Evolutionary conservation across 805 yeast genomes (phyloP), one percentile per base, ranked within the genome.

Genomic region (Debaryomyces castellii): DNA sequence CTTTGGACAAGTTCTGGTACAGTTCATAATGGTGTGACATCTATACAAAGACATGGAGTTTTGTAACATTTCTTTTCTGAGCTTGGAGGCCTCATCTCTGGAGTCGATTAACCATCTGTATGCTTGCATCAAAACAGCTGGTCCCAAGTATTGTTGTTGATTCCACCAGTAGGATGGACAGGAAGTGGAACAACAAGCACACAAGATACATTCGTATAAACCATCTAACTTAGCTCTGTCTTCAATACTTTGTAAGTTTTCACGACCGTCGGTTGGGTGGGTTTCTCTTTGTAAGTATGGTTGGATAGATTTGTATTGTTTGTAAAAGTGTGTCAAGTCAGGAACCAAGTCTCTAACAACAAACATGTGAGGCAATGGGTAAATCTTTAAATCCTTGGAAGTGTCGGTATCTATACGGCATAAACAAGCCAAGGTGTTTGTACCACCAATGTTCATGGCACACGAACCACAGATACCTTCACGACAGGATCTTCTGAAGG

Each of bases 91-190:
- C 70, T 89, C 85, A 73, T 94, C 99, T 77, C 99, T 86, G 36
- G 96, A 86, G 72, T 94, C 99, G 51, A 90, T 82, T 78, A 94
- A 83, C 99, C 99, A 94, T 78, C 99, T 86, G 81, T 84, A 94
- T 45, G 98, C 97, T 79, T 94, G 99, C 97, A 94, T 88, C 69
- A 94, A 81, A 45, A 94, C 98, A 24, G 99, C 99, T 21, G 99
- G 99, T 47, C 99, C 99, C 59, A 94, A 77, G 74, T 94, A 94
- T 77, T 94, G 96, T 73, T 91, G 96, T 76, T 89, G 96, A 76
- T 94, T 94, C 99, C 99, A 94, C 99, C 99, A 94, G 81, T 94
- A 94, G 3, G 98, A 91, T 44, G 99, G 99, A 77, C 99, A 94
- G 16, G 98, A 85, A 43, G 99, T 94, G 28, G 97, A 91, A 73